Base-by-base conservation (phyloP, 2,329 filamentous ascomycete genomes). In the Fusarium papillatum region DNA sequence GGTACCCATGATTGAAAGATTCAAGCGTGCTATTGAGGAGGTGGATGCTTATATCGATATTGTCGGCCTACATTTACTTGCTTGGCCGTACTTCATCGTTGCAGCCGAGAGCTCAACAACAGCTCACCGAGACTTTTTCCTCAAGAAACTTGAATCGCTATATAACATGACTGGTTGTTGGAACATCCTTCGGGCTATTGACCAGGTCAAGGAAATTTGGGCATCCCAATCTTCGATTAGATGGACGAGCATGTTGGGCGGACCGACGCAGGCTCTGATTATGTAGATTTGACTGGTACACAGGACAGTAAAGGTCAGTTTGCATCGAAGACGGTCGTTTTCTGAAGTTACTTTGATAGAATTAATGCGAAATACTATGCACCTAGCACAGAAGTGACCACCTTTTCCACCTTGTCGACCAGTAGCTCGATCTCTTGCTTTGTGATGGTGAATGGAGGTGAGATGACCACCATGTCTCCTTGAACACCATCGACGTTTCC, bases 181-280 rank as follows among this genome's bases (percentile, higher is more conserved):
- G 74, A 78, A 78, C 19, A 26, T 78, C 10, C 26, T 78, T n/a
- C 65, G 75, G 31, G 76, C 76, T 5, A 71, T 78, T n/a, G 76
- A 78, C 4, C 76, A 78, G 16, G 73, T 78, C 1, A 68, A 76
- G 24, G 75, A 77, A 17, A 78, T 78, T 31, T 78, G 76, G 76
- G 76, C 72, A 10, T 74, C 75, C 2, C 76, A 78, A 17, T 78
- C 76, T 22, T 77, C 69, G 36, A 70, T 78, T 1, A 22, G 76
- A 0, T 78, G 76, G 76, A 78, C 76, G 1, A 78, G 76, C 36
- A 63, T 78, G 60, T 16, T 78, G 9, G 76, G 76, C 14, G 74
- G 76, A 1, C 76, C 76, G 4, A 78, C 68, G 4, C 76, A 78
- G 14, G 76, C 76, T 24, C 67, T 78, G 13, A 78, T 78, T n/a